A percentile compares a stretch with the other conserved stretches of the same genome.
Conservation (phyloP, 1,284 basidiomycete species). For the Butyriboletus appendiculatus region DNA sequence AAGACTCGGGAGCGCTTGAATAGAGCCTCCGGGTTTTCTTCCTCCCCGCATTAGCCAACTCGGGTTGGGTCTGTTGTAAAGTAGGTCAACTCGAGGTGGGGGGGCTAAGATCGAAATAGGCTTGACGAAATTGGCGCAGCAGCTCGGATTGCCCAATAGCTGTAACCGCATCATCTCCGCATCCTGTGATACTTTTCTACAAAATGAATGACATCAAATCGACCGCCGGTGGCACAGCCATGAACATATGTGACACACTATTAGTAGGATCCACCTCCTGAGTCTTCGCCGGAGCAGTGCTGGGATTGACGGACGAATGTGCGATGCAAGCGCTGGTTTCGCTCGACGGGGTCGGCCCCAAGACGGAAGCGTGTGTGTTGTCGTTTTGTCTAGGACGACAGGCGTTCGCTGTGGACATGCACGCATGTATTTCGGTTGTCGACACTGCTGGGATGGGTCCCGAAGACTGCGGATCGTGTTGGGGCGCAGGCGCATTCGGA, state of each 20-base stretch:
- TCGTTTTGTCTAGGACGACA: slow-evolving; percentile 76
- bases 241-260: too few species aligned
- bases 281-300: slow-evolving; percentile 21
- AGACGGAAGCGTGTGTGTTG: slow-evolving; percentile 77
- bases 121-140: slow-evolving; percentile 70
- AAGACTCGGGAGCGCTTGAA: slow-evolving; percentile 65
- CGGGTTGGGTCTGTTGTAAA: slow-evolving; percentile 73
- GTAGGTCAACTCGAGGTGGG: not conserved
- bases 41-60: slow-evolving; percentile 67
- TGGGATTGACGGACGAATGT: slow-evolving; percentile 47
- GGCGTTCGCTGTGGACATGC: slow-evolving; percentile 79
- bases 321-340: slow-evolving; percentile 72
- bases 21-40: slow-evolving; percentile 51
- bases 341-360: slow-evolving; percentile 74
- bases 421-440: slow-evolving; percentile 73
- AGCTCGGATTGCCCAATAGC: slow-evolving; percentile 76
- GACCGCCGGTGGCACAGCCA: not conserved
- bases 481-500: slow-evolving; percentile 74
- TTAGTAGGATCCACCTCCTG: too few species aligned
- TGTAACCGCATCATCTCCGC: slow-evolving; percentile 91
- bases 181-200: slow-evolving; percentile 69
- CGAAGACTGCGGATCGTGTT: slow-evolving; percentile 59
- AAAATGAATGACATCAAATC: not conserved
- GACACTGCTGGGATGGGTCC: slow-evolving; percentile 71
- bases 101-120: slow-evolving; percentile 29